These are phyloP conservation scores for Chrysochromulina parva DNA, from an alignment of 78 protist species.

Conservation along the genomic window DNA sequence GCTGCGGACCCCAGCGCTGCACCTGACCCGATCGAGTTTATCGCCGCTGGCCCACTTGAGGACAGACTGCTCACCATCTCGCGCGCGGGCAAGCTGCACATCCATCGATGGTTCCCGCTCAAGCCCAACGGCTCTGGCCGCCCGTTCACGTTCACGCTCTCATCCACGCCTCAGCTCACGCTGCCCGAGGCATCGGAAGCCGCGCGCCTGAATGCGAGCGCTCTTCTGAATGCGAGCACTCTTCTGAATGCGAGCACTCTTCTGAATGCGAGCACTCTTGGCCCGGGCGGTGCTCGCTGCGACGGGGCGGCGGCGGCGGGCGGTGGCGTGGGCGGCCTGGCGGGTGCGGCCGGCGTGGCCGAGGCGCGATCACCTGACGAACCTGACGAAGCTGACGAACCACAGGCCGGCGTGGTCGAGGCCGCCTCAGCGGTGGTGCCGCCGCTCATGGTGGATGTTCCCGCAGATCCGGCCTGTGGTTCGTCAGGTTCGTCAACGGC, in stretches of 20 bases:
- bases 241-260: not conserved
- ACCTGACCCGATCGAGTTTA: not conserved
- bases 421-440: too few relatives aligned
- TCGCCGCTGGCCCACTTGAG: not conserved
- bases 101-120: not conserved
- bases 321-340: too few relatives aligned
- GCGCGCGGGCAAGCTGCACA: not conserved
- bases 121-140: not conserved
- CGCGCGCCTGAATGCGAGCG: not conserved
- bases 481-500: too few relatives aligned
- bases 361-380: too few relatives aligned
- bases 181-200: not conserved
- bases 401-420: too few relatives aligned
- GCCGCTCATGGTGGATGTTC: too few relatives aligned
- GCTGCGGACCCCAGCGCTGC: not conserved
- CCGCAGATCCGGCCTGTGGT: too few relatives aligned
- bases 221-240: not conserved
- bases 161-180: not conserved
- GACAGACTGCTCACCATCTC: not conserved
- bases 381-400: too few relatives aligned
- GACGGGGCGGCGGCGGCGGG: too few relatives aligned
- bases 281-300: too few relatives aligned
- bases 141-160: not conserved
- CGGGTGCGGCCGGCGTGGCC: too few relatives aligned
- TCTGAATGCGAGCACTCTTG: not conserved